Evolutionary conservation across 148 eudicot species (phyloP).

Genomic region (Camellia granthamiana): DNA sequence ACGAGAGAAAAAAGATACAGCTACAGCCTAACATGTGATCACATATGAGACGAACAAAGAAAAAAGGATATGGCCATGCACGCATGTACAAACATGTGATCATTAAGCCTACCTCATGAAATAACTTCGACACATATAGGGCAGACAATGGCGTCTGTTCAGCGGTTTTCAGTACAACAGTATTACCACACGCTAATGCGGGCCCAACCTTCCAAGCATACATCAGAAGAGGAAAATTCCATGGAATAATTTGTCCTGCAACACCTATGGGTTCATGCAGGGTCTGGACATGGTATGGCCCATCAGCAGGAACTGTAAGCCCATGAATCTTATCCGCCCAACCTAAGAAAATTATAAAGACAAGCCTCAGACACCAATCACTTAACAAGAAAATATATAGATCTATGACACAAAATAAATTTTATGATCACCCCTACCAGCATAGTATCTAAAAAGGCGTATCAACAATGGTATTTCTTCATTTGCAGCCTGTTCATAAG

Average conservation of each 20-base stretch:
- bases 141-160: constrained; percentile 83
- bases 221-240: constrained; percentile 86
- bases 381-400: neutral
- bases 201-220: constrained; percentile 81
- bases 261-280: constrained; percentile 84
- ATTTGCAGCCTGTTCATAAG: constrained; percentile 55
- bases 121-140: constrained; percentile 53
- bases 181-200: constrained; percentile 77
- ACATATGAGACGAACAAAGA: neutral
- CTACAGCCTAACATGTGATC: neutral
- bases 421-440: constrained; percentile 34
- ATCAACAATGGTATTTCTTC: constrained; percentile 60
- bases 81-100: neutral
- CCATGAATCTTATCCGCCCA: constrained; percentile 91
- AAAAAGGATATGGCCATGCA: neutral
- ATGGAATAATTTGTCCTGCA: constrained; percentile 80
- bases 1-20: neutral
- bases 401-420: neutral
- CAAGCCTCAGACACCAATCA: neutral
- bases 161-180: constrained; percentile 71
- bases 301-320: constrained; percentile 66
- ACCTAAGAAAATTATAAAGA: constrained; percentile 31
- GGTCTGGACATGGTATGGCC: constrained; percentile 60
- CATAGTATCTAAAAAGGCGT: constrained; percentile 62
- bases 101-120: constrained; percentile 58